Evolutionary conservation across 306 rosid species (phyloP).

Genomic region (Delonix regia): DNA sequence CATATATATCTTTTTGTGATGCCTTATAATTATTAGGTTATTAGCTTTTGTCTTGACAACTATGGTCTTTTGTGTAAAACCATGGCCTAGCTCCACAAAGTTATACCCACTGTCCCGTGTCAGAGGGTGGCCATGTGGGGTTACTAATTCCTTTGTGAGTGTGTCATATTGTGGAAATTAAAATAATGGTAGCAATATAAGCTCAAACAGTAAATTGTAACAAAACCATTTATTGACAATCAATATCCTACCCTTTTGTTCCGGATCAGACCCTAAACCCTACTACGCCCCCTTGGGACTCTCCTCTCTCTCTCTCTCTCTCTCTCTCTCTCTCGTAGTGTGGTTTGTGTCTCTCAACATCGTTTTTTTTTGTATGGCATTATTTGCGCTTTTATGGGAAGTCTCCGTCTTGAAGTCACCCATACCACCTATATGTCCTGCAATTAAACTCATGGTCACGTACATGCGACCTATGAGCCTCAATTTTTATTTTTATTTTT

Average conservation of each 20-base stretch:
- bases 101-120: constrained; percentile 26
- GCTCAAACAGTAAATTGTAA: constrained; percentile 47
- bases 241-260: constrained; percentile 68
- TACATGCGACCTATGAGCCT: constrained; percentile 9
- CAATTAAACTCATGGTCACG: constrained; percentile 31
- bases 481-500: neutral
- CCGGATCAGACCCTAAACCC: constrained; percentile 60
- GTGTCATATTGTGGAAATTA: neutral
- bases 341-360: constrained; percentile 47
- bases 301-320: constrained; percentile 37
- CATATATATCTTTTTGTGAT: too few relatives aligned
- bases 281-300: constrained; percentile 51
- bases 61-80: constrained; percentile 24
- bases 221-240: constrained; percentile 62
- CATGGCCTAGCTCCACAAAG: constrained; percentile 10
- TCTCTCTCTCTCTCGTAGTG: constrained; percentile 51
- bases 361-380: constrained; percentile 46
- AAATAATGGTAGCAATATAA: constrained; percentile 36
- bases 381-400: constrained; percentile 53
- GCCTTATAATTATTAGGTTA: neutral
- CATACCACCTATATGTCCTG: constrained; percentile 51
- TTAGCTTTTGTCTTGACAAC: constrained; percentile 2
- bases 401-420: constrained; percentile 44
- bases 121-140: constrained; percentile 50
- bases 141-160: constrained; percentile 36